A percentile compares a stretch with the other conserved stretches of the same genome.
These are phyloP conservation scores for Mentha longifolia DNA, from an alignment of 257 asterid genomes.

Conservation along the genomic window DNA sequence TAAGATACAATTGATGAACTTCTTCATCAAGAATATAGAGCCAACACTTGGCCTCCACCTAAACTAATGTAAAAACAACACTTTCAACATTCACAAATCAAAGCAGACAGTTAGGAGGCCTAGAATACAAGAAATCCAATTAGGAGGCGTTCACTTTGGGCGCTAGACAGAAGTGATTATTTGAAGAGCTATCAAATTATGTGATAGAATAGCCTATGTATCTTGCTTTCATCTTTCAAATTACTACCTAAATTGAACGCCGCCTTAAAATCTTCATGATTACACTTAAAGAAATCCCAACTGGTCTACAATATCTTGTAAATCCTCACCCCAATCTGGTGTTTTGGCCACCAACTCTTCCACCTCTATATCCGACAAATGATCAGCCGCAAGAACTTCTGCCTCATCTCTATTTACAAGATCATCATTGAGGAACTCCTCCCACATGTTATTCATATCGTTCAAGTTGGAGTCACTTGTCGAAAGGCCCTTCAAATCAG, in stretches of 20 bases:
- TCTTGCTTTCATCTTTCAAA: not conserved
- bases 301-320: conserved; percentile 50
- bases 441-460: conserved; percentile 51
- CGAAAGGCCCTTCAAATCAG: conserved; percentile 29
- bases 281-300: conserved; percentile 41
- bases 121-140: not conserved
- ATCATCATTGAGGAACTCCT: conserved; percentile 58
- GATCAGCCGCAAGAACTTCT: conserved; percentile 43
- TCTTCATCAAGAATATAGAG: too few species aligned
- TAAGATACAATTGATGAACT: not conserved
- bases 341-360: conserved; percentile 60
- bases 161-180: not conserved
- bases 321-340: conserved; percentile 73
- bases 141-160: not conserved
- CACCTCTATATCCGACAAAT: conserved; percentile 50
- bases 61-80: too few species aligned
- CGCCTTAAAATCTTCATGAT: not conserved
- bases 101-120: conserved; percentile 20
- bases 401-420: conserved; percentile 35
- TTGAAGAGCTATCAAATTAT: not conserved
- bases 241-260: not conserved
- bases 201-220: not conserved
- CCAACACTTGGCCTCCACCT: too few species aligned
- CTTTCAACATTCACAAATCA: not conserved
- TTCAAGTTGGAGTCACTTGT: conserved; percentile 32